Base-by-base conservation (phyloP, 2,329 filamentous ascomycete genomes). In the Diaporthe caulivora region DNA sequence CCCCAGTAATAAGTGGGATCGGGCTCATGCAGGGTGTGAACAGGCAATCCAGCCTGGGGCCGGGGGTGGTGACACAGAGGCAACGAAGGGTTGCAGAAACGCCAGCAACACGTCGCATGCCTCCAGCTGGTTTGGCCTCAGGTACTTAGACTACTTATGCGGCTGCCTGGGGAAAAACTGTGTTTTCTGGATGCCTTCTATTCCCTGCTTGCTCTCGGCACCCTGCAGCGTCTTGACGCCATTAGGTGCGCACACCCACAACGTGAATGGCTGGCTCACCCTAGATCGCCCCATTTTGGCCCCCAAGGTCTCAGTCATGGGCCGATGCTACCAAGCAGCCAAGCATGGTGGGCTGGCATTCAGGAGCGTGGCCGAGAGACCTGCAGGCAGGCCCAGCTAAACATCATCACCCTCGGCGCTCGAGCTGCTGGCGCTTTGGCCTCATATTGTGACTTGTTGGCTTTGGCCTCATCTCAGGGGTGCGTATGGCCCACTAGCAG, bases 251-350 rank as follows among this genome's bases (percentile, higher is more conserved):
- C 29, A 1, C 9, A 31, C 40, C 7, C 57, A 47, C 58, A 15
- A 62, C 44, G 62, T 65, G 62, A 65, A 34, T 65, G 62, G 62
- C 62, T 65, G 62, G 62, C 34, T 26, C n/a, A 44, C n/a, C 44
- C 44, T 65, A 29, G 42, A 21, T 21, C 44, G 44, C 21, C 44
- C 21, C 9, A 34, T 53, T 67, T 13, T n/a, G 47, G 29, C 62
- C 62, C 62, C 62, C 49, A 29, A 10, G 62, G 47, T 67, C 62
- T 67, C 62, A 67, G 62, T 29, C 31, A 37, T 67, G 31, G 62
- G 62, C 62, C 47, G 44, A 65, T 65, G 44, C 31, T 18, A 53
- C 62, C 62, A 40, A 40, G 62, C 47, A 67, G 62, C 47, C 62
- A 67, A 67, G 51, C 62, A 67, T n/a, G n/a, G n/a, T n/a, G n/a